A percentile compares a stretch with the other conserved stretches of the same genome.
These are phyloP conservation scores for Phytophthora syringae DNA, from an alignment of 352 stramenopile species.

Conservation along the genomic window DNA sequence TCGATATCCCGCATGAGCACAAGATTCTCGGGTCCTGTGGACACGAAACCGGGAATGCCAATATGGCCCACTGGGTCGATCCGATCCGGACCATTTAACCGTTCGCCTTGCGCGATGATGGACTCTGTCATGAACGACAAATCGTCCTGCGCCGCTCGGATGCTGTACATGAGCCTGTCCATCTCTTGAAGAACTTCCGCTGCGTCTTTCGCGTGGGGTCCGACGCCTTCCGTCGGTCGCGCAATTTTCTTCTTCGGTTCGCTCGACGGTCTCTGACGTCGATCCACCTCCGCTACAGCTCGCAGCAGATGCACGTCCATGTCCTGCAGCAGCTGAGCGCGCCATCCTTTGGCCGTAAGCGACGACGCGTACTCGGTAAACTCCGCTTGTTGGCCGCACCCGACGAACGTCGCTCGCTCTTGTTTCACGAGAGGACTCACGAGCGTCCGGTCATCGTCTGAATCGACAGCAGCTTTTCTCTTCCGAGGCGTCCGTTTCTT, in stretches of 20 bases:
- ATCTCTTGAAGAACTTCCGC: constrained; percentile 37
- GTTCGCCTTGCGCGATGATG: constrained; percentile 32
- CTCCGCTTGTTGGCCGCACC: constrained; percentile 26
- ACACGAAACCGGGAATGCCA: constrained; percentile 38
- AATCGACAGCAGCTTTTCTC: constrained; percentile 7
- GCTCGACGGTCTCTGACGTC: constrained; percentile 16
- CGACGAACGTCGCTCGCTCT: constrained; percentile 11
- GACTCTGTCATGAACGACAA: constrained; percentile 34
- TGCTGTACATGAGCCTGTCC: constrained; percentile 22
- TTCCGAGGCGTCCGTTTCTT: constrained; percentile 5
- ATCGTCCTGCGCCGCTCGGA: constrained; percentile 35
- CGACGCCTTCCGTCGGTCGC: constrained; percentile 17
- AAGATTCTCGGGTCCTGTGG: constrained; percentile 23
- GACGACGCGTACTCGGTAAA: constrained; percentile 36
- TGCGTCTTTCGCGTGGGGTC: constrained; percentile 31
- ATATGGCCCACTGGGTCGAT: constrained; percentile 30
- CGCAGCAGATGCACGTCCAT: constrained; percentile 41
- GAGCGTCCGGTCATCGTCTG: constrained; percentile 5
- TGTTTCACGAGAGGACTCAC: constrained; percentile 20
- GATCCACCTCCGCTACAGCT: constrained; percentile 25
- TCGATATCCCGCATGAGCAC: constrained; percentile 39
- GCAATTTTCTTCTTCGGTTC: constrained; percentile 14
- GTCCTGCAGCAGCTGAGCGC: constrained; percentile 36
- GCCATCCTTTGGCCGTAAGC: constrained; percentile 32
- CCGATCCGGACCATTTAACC: constrained; percentile 23